Conservation (phyloP, 805 yeast species). For the Candida ipomoeae region DNA sequence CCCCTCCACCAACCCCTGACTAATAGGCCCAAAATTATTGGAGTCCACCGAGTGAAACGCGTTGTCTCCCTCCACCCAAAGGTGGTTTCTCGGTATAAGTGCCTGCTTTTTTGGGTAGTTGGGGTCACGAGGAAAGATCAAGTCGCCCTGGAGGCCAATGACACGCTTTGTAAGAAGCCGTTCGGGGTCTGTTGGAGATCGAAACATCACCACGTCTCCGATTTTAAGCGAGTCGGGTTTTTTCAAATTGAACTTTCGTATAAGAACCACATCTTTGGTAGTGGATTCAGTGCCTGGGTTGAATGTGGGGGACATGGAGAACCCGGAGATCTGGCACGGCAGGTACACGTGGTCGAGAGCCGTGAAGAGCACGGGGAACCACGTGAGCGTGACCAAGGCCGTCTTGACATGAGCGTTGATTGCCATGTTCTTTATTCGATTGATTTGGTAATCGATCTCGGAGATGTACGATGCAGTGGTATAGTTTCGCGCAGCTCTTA, state of each 20-base stretch:
- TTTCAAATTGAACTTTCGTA: conserved; percentile 61
- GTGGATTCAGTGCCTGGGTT: conserved; percentile 57
- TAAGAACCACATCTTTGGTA: conserved; percentile 56
- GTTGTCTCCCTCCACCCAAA: conserved; percentile 96
- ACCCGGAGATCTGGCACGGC: conserved; percentile 71
- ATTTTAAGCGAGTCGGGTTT: conserved; percentile 43
- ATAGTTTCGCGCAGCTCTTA: neutral
- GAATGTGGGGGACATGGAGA: conserved; percentile 85
- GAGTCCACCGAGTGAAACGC: conserved; percentile 74
- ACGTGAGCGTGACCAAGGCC: conserved; percentile 36
- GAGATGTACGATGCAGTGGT: too few species aligned
- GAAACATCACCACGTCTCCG: conserved; percentile 72
- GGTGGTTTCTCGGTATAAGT: conserved; percentile 68
- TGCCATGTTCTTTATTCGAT: neutral
- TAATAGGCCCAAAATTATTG: conserved; percentile 83
- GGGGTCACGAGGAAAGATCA: conserved; percentile 49
- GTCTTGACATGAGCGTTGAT: conserved; percentile 17
- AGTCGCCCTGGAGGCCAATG: conserved; percentile 71
- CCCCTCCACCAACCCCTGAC: conserved; percentile 76
- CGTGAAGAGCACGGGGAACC: conserved; percentile 79
- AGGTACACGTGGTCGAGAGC: conserved; percentile 67
- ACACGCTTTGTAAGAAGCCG: conserved; percentile 75
- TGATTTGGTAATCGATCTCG: too few species aligned
- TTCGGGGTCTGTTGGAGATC: conserved; percentile 79
- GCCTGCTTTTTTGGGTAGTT: conserved; percentile 65